Percentiles rank a stretch among this genome's conserved stretches.
Evolutionary conservation across 1,284 basidiomycete species (phyloP).

Genomic region (Coniophora puteana): DNA sequence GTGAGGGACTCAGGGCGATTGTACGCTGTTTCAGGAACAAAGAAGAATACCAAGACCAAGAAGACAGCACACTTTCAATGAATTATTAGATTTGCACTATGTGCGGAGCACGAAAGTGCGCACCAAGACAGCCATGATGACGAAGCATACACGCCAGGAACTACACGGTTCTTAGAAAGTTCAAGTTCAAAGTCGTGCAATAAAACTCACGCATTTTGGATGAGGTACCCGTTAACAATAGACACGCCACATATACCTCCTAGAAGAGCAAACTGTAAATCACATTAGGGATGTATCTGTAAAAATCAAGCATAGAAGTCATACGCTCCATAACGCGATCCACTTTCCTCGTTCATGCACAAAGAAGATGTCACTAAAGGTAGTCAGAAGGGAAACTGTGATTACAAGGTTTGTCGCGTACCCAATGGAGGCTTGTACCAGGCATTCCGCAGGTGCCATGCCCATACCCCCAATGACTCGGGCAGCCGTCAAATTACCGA

Average conservation of each 20-base stretch:
- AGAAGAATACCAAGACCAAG: constrained; percentile 11
- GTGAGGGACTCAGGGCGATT: constrained; percentile 6
- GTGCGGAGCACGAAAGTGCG: not conserved
- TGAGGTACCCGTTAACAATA: constrained; percentile 15
- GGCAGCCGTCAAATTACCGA: constrained; percentile 13
- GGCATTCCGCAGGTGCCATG: constrained; percentile 15
- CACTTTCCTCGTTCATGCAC: constrained; percentile 15
- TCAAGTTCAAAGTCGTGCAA: not conserved
- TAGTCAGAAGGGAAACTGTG: not conserved
- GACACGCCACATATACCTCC: constrained; percentile 14
- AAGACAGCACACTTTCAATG: constrained; percentile 12
- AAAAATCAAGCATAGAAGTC: constrained; percentile 1
- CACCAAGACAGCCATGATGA: constrained; percentile 12
- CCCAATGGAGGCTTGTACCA: constrained; percentile 14
- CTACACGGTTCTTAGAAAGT: not conserved
- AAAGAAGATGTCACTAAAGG: constrained; percentile 14
- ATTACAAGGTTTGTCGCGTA: constrained; percentile 2
- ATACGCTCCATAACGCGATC: constrained; percentile 14
- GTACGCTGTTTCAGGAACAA: constrained; percentile 14
- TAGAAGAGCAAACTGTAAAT: constrained; percentile 11
- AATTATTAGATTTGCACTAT: not conserved
- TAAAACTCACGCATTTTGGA: constrained; percentile 12
- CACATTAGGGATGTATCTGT: not conserved
- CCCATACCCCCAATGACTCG: constrained; percentile 15
- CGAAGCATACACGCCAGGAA: constrained; percentile 15